Evolutionary conservation across 805 yeast species (phyloP).

Genomic region (Hanseniaspora pseudoguilliermondii): DNA sequence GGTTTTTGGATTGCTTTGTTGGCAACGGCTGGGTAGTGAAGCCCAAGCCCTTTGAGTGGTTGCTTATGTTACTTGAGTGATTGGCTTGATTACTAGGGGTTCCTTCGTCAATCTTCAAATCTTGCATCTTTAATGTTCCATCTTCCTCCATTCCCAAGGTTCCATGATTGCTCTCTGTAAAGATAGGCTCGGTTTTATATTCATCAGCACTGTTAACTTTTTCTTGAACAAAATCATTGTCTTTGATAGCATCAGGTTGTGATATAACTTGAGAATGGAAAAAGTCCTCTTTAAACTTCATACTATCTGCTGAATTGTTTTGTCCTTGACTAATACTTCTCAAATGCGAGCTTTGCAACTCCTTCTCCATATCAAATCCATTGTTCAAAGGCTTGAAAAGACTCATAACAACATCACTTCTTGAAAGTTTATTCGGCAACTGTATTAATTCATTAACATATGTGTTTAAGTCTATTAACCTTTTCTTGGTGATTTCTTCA

Average conservation of each 20-base stretch:
- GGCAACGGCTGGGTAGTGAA: neutral
- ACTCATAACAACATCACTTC: constrained; percentile 50
- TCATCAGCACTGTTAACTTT: neutral
- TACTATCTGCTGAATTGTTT: neutral
- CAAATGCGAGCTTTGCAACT: neutral
- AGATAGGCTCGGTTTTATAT: constrained; percentile 8
- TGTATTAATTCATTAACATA: constrained; percentile 49
- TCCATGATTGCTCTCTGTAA: constrained; percentile 17
- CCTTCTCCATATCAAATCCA: constrained; percentile 15
- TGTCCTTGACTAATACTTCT: constrained; percentile 8
- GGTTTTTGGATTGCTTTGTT: neutral
- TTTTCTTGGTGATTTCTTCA: constrained; percentile 50
- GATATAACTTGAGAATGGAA: neutral
- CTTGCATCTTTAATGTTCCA: neutral
- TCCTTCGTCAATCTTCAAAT: neutral
- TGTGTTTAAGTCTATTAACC: constrained; percentile 42
- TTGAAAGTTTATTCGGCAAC: constrained; percentile 66
- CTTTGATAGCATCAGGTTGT: neutral
- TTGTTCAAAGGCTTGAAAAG: constrained; percentile 40
- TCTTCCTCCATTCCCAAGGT: constrained; percentile 4
- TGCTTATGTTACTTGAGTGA: neutral
- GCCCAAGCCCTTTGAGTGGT: neutral
- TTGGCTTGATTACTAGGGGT: neutral
- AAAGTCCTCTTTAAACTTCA: neutral
- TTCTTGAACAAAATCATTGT: neutral